Conservation (phyloP, 108 stramenopile species). For the Nannochloropsis salina region DNA sequence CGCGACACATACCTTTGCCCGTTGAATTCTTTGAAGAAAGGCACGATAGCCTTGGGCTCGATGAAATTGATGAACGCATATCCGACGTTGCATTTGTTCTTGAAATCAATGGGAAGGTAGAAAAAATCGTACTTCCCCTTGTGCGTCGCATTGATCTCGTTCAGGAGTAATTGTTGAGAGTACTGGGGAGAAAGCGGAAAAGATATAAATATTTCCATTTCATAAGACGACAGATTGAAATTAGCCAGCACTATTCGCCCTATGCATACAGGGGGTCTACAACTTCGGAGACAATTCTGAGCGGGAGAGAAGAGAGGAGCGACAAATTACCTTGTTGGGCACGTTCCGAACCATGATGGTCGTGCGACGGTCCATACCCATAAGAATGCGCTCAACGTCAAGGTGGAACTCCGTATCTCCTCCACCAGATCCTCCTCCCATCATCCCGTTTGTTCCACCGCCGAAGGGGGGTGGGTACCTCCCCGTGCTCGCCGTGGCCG, state of each 20-base stretch:
- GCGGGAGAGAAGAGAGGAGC: neutral
- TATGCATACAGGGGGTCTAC: too few species aligned
- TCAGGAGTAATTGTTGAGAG: conserved; percentile 81
- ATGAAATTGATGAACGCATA: conserved; percentile 98
- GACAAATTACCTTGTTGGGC: conserved; percentile 77
- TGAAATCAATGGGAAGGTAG: conserved; percentile 98
- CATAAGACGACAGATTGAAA: too few species aligned
- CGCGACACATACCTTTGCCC: conserved; percentile 60
- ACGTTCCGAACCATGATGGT: conserved; percentile 98
- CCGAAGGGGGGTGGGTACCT: conserved; percentile 22
- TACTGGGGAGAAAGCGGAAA: neutral
- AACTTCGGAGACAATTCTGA: too few species aligned
- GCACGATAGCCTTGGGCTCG: conserved; percentile 72
- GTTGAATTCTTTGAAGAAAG: conserved; percentile 78
- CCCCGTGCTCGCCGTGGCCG: neutral
- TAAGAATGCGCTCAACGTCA: conserved; percentile 38
- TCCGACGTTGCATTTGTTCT: conserved; percentile 96
- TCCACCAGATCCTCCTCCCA: neutral
- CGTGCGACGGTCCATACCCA: conserved; percentile 71
- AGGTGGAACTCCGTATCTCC: conserved; percentile 41
- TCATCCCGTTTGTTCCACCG: neutral
- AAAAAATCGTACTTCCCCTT: conserved; percentile 77
- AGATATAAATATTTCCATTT: too few species aligned
- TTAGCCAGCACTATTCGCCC: too few species aligned
- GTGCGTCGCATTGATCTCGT: conserved; percentile 88